phyloP scores from a whole-genome alignment of 345 rosid species.

The Populus nigra region DNA sequence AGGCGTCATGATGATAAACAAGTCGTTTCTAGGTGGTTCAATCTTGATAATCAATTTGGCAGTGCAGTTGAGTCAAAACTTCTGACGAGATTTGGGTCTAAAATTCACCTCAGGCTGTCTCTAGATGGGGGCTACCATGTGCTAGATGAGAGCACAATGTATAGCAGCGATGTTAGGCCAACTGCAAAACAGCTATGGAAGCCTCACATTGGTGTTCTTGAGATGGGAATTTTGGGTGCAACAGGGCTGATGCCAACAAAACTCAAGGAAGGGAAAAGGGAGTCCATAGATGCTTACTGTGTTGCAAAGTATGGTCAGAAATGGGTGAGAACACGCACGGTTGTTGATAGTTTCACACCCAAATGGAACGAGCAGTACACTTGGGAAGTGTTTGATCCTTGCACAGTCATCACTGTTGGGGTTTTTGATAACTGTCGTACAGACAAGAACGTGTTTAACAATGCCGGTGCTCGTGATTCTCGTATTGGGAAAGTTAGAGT shows the following conservation, averaged over 20 bases:
- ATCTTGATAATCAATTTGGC: slow-evolving; percentile 46
- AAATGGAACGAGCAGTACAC: slow-evolving; percentile 83
- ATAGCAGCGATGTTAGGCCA: slow-evolving; percentile 59
- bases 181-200: slow-evolving; percentile 64
- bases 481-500: slow-evolving; percentile 69
- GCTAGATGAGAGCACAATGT: slow-evolving; percentile 59
- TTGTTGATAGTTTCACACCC: slow-evolving; percentile 54
- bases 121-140: slow-evolving; percentile 78
- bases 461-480: slow-evolving; percentile 38
- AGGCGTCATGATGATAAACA: slow-evolving; percentile 47
- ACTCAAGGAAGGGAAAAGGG: slow-evolving; percentile 52
- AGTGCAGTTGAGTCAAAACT: slow-evolving; percentile 28
- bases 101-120: slow-evolving; percentile 57
- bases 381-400: slow-evolving; percentile 71
- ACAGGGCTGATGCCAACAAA: slow-evolving; percentile 59
- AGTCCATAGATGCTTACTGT: slow-evolving; percentile 61
- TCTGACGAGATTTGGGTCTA: slow-evolving; percentile 47
- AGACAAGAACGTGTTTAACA: slow-evolving; percentile 31
- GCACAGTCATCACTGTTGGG: slow-evolving; percentile 66
- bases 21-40: slow-evolving; percentile 66
- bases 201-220: slow-evolving; percentile 66
- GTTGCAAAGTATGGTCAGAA: slow-evolving; percentile 75
- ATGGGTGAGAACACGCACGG: slow-evolving; percentile 72
- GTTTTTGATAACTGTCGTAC: slow-evolving; percentile 53
- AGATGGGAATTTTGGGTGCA: slow-evolving; percentile 72